Conservation (phyloP, 768 basidiomycete genomes). For the Gymnopilus junonius region DNA sequence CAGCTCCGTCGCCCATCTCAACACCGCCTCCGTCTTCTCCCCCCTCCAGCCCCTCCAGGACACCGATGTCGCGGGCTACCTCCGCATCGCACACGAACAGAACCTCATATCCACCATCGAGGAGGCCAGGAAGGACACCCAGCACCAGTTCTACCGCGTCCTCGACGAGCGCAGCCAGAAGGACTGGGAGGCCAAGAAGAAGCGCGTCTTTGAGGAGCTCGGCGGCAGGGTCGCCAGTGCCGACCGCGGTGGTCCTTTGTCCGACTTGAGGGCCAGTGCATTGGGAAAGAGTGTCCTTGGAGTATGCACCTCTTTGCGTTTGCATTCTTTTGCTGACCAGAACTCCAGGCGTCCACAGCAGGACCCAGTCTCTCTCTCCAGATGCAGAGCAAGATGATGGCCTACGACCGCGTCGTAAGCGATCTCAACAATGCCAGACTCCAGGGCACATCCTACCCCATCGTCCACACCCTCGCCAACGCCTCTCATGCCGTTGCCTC, state of each 20-base stretch:
- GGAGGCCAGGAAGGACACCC: conserved; percentile 83
- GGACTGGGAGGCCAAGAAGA: conserved; percentile 93
- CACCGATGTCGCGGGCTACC: conserved; percentile 91
- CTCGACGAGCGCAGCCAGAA: conserved; percentile 74
- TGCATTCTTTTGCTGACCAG: not conserved
- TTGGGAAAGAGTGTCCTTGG: conserved; percentile 49
- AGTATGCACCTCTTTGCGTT: not conserved
- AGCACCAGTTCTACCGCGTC: conserved; percentile 82
- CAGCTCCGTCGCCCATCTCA: conserved; percentile 81
- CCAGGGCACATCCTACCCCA: conserved; percentile 73
- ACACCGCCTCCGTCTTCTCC: conserved; percentile 81
- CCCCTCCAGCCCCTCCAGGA: conserved; percentile 93
- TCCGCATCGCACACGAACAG: conserved; percentile 94
- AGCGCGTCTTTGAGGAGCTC: conserved; percentile 86
- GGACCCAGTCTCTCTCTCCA: conserved; percentile 68
- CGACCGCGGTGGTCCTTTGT: conserved; percentile 50
- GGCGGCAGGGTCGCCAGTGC: conserved; percentile 66
- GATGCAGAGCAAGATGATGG: conserved; percentile 96
- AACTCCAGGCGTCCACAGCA: conserved; percentile 32
- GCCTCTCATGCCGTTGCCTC: conserved; percentile 63
- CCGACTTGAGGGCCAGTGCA: conserved; percentile 66
- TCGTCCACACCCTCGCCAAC: conserved; percentile 73
- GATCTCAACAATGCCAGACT: conserved; percentile 78
- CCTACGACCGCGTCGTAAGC: conserved; percentile 82
- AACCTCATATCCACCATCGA: conserved; percentile 94